Conservation (phyloP, 225 moss, liverwort and hornwort species). For the Pseudisothecium myosuroides region DNA sequence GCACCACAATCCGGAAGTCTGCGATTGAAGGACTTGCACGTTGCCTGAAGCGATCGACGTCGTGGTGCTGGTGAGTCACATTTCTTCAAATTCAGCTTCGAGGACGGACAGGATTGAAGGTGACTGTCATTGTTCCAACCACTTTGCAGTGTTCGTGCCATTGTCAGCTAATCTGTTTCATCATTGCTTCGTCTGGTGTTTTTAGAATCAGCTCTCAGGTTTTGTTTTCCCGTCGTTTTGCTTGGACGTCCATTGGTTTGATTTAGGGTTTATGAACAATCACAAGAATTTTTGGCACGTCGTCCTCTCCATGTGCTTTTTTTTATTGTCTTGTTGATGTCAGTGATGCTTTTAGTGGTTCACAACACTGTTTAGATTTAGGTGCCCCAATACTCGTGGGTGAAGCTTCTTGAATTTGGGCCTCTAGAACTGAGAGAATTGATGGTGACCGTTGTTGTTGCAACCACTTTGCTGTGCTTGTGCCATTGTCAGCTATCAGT, state of each 20-base stretch:
- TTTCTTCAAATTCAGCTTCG: neutral
- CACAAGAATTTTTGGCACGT: neutral
- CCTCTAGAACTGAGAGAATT: neutral
- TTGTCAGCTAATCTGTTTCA: neutral
- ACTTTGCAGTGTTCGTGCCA: neutral
- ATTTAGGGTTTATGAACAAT: neutral
- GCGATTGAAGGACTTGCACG: neutral
- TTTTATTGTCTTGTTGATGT: neutral
- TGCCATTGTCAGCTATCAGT: neutral
- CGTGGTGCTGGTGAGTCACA: neutral
- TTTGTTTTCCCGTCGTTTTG: neutral
- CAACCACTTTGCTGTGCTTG: neutral
- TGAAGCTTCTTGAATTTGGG: neutral
- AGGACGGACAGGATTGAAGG: neutral
- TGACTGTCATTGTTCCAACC: neutral
- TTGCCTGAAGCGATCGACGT: neutral
- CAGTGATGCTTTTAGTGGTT: neutral
- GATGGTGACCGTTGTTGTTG: neutral
- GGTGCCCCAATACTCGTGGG: neutral
- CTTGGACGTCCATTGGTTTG: neutral
- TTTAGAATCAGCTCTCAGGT: neutral
- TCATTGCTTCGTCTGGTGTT: neutral
- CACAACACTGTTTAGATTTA: neutral
- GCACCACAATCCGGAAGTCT: neutral
- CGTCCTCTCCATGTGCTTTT: neutral